Base-by-base conservation (phyloP, 192 early-diverging fungal species). In the Rhizophagus clarus region DNA sequence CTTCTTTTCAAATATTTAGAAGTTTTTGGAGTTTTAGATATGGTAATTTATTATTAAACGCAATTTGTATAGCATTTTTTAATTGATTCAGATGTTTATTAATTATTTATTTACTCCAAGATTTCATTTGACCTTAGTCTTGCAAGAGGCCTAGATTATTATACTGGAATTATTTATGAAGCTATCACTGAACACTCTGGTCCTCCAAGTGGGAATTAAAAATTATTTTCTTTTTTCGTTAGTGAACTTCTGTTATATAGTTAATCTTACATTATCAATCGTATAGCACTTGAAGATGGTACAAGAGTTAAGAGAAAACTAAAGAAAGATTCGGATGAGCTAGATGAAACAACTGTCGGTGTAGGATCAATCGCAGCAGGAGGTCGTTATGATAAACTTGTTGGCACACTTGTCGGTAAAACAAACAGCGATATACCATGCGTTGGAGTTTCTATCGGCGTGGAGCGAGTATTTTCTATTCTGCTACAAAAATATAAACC, bases 101-200 rank as follows among this genome's bases (percentile, higher is more conserved):
- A 64, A 64, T 64, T 49, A 68, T 61, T 15, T 2, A 34, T 17
- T 56, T 26, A 60, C 24, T 4, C 42, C 32, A 51, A 89, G 86
- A 91, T 97, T 60, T 94, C 93, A 3, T 97, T 99, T 82, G 98
- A 99, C 83, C 89, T 99, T 75, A 94, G 92, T 72, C 88, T 99
- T 81, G 98, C 97, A n/a, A 91, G 98, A 60, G 98, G 98, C 34
- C 83, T 99, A 60, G 98, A 99, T 83, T 99, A 99, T 85, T 99
- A 99, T 87, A 99, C 98, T 51, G 98, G 98, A 32, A 92, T 98
- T 68, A 99, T 99, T 82, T 99, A 98, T 84, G 98, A 99, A 83
- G 98, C 96, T 10, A 94, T 99, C 10, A 84, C 88, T 14, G 88
- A 90, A 60, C 84, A 84, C 31, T 88, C 89, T 8, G 86, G 86